Evolutionary conservation across 2,329 filamentous ascomycete genomes (phyloP).

Genomic region (Hortaea werneckii): DNA sequence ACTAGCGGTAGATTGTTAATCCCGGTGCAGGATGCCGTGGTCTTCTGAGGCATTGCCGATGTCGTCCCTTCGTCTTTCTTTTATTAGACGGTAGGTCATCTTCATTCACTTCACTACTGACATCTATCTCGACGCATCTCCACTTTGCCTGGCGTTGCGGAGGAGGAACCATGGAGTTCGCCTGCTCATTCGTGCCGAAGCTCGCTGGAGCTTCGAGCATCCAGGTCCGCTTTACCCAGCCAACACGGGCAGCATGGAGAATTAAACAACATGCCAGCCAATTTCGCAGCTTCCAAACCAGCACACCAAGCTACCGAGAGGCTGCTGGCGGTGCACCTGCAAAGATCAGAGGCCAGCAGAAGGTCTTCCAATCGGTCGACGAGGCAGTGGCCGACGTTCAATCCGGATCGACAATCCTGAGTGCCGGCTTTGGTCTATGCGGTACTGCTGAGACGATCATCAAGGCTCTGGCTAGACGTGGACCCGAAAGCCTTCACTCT

Average conservation of each 20-base stretch:
- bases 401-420: slow-evolving; percentile 64
- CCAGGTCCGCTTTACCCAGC: slow-evolving; percentile 9
- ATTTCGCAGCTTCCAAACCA: slow-evolving; percentile 11
- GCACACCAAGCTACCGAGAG: slow-evolving; percentile 7
- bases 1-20: not conserved
- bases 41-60: not conserved
- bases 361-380: slow-evolving; percentile 26
- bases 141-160: not conserved
- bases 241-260: slow-evolving; percentile 7
- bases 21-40: not conserved
- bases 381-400: slow-evolving; percentile 54
- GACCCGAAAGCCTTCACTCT: slow-evolving; percentile 22
- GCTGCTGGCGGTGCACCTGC: slow-evolving; percentile 11
- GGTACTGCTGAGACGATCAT: slow-evolving; percentile 68
- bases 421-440: slow-evolving; percentile 74
- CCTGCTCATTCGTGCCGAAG: slow-evolving; percentile 5
- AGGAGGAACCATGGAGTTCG: slow-evolving; percentile 8
- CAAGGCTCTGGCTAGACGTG: slow-evolving; percentile 55
- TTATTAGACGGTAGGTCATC: too few species aligned
- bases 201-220: slow-evolving; percentile 5
- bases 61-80: not conserved
- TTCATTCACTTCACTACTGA: too few species aligned
- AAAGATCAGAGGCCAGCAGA: slow-evolving; percentile 18
- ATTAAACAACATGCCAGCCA: slow-evolving; percentile 8
- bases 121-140: too few species aligned